phyloP scores from a whole-genome alignment of 2,329 filamentous ascomycete genomes.

The Diplocarpon mali region DNA sequence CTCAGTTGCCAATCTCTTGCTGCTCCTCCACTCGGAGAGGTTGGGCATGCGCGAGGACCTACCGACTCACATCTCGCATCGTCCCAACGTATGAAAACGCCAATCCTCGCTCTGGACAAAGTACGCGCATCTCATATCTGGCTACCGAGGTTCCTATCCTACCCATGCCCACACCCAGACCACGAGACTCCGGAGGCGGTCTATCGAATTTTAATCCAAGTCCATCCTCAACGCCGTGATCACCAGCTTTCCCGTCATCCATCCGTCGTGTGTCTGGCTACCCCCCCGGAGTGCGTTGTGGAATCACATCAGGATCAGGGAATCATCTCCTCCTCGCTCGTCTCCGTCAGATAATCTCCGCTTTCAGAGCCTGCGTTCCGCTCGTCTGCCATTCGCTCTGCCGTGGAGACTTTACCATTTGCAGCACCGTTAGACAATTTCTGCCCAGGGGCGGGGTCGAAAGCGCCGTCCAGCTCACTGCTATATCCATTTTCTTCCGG shows the following conservation, averaged over 20 bases:
- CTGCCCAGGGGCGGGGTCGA: constrained; percentile 1
- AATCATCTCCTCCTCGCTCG: constrained; percentile 17
- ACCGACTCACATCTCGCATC: no score
- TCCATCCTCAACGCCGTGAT: neutral
- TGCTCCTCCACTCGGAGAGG: no score
- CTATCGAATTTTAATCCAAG: neutral
- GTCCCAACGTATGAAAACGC: no score
- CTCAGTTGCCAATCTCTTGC: no score
- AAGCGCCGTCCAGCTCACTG: constrained; percentile 2
- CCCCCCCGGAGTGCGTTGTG: neutral
- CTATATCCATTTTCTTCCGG: constrained; percentile 3
- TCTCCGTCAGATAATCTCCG: constrained; percentile 16
- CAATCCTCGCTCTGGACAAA: no score
- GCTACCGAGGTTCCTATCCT: no score
- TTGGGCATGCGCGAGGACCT: no score
- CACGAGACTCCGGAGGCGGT: no score
- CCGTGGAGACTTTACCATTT: neutral
- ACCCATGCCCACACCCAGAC: no score
- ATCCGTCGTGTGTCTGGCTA: neutral
- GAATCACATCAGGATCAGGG: neutral
- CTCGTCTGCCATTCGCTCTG: constrained; percentile 5
- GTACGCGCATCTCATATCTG: no score
- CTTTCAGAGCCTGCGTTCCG: constrained; percentile 7
- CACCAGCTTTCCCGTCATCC: neutral
- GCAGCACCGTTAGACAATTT: constrained; percentile 2